These are phyloP conservation scores for Diaporthe sp. DNA, from an alignment of 2,329 filamentous ascomycete species.

Conservation along the genomic window DNA sequence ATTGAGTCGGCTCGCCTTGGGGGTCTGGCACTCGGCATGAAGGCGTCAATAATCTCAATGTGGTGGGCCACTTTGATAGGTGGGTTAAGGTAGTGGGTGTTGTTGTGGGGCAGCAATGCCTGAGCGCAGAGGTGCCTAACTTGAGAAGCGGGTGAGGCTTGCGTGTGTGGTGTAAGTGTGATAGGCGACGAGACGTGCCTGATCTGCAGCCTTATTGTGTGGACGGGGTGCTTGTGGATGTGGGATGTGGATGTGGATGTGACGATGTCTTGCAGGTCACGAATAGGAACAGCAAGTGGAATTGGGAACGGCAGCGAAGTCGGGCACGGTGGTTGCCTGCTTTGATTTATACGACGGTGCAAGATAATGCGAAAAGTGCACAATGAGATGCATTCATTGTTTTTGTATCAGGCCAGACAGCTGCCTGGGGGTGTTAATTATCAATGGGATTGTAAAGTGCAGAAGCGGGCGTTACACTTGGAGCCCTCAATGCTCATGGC, in stretches of 20 bases:
- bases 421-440: constrained; percentile 32
- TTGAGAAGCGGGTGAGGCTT: not conserved
- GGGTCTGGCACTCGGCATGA: constrained; percentile 17
- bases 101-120: constrained; percentile 23
- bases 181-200: constrained; percentile 21
- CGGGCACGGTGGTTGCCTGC: constrained; percentile 31
- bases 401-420: constrained; percentile 15
- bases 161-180: not conserved
- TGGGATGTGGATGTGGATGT: constrained; percentile 6
- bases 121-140: not conserved
- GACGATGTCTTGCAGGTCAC: constrained; percentile 31
- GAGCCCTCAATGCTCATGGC: not conserved
- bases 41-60: constrained; percentile 23
- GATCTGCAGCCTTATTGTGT: constrained; percentile 23
- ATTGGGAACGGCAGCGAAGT: constrained; percentile 15
- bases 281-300: constrained; percentile 14
- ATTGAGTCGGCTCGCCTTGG: constrained; percentile 18
- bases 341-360: constrained; percentile 32
- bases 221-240: not conserved
- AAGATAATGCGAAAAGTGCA: constrained; percentile 13
- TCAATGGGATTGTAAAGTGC: not conserved
- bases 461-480: constrained; percentile 1
- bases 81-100: not conserved
- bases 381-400: constrained; percentile 15
- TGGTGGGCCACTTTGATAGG: constrained; percentile 5